Evolutionary conservation across 163 green algal species (phyloP), one percentile per base, ranked within the genome.

Genomic region (Volvox carteri): DNA sequence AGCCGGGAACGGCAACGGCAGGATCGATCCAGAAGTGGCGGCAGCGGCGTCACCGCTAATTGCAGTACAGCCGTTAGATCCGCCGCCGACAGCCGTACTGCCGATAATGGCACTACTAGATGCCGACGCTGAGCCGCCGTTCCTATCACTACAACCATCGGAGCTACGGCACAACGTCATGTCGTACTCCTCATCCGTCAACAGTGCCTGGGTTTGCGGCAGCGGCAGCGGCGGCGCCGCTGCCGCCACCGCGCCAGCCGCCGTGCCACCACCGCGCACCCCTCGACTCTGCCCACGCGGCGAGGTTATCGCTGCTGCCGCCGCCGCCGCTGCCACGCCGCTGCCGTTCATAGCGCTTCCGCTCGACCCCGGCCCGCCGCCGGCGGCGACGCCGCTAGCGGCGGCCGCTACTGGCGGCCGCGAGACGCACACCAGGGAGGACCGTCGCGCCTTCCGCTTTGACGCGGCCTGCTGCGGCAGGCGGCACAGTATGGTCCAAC

Each of bases 401-500:
- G 37, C 62, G 73, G 44, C 62, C 25, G 39, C 73, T 21, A 56
- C 12, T 48, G 72, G 44, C n/a, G 84, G 72, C 35, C 83, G 48
- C 0, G 68, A 80, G 4, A 88, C 83, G 68, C 68, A 81, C 11
- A 81, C 83, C 8, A 88, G 67, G 30, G 68, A 83, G 18, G 83
- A 58, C 8, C 83, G 67, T 1, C 83, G 67, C 3, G 30, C n/a
- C 11, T 68, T 73, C 12, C 83, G 83, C 68, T 84, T 89, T 54
- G 68, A 48, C 8, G 30, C 39, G 9, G 44, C 81, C 21, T 74
- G 25, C 67, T 81, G 83, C 25, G 68, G 68, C 83, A 81, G 25
- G 18, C 83, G 46, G 67, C 83, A 88, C 2, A 67, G 80, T 48
- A 93, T 92, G 60, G 78, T 90, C 68, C 93, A 93, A 62, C 92